Percentiles rank a stretch among this genome's conserved stretches.
Evolutionary conservation across 345 rosid genomes (phyloP).

Genomic region (Eucalyptus erythrocorys): DNA sequence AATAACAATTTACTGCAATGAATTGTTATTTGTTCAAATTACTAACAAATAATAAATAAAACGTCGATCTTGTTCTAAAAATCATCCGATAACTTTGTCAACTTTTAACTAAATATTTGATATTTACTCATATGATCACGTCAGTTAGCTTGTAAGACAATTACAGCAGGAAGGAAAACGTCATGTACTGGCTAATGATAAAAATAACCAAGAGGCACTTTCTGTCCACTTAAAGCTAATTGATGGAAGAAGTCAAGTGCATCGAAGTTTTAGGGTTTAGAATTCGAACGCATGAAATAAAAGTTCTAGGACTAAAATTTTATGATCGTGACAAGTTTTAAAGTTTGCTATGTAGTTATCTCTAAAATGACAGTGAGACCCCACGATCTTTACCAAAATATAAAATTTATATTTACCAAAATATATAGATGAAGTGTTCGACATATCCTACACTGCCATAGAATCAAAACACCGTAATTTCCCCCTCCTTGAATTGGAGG

Average conservation of each 20-base stretch:
- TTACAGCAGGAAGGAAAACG: not conserved
- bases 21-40: not conserved
- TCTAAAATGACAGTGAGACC: not conserved
- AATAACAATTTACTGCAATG: not conserved
- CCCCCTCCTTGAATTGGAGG: not conserved
- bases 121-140: not conserved
- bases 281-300: accelerated
- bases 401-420: not conserved
- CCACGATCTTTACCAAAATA: not conserved
- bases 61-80: not conserved
- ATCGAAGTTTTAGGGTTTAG: not conserved
- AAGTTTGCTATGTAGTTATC: not conserved
- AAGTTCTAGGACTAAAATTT: not conserved
- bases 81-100: not conserved
- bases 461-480: not conserved
- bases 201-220: not conserved
- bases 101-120: not conserved
- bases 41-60: not conserved
- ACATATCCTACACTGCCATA: not conserved
- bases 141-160: not conserved
- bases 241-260: not conserved
- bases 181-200: not conserved
- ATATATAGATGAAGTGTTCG: not conserved
- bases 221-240: not conserved
- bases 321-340: not conserved